Percentiles rank a stretch among this genome's conserved stretches.
These are phyloP conservation scores for Cladophialophora carrionii DNA, from an alignment of 2,329 filamentous ascomycete genomes.

Conservation along the genomic window DNA sequence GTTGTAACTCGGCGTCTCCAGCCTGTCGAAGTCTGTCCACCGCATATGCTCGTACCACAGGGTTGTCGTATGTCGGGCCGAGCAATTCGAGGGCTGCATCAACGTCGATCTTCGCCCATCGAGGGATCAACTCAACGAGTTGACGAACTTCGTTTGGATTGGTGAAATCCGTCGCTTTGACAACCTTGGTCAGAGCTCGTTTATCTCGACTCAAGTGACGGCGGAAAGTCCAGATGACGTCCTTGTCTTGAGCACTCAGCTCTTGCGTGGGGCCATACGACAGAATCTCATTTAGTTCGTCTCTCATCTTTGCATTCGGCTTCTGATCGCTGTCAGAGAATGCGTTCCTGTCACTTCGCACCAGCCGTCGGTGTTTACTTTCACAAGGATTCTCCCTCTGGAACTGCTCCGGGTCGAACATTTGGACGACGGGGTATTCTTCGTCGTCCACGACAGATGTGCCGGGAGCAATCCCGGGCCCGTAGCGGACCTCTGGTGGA, in stretches of 20 bases:
- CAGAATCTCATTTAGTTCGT: constrained; percentile 89
- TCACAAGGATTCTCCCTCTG: constrained; percentile 91
- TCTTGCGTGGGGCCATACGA: constrained; percentile 90
- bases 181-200: constrained; percentile 89
- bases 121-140: constrained; percentile 83
- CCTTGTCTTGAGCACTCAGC: constrained; percentile 86
- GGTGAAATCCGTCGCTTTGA: constrained; percentile 95
- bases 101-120: constrained; percentile 96
- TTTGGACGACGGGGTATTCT: constrained; percentile 68
- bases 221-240: constrained; percentile 95
- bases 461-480: constrained; percentile 80
- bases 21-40: constrained; percentile 89
- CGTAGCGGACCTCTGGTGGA: constrained; percentile 84
- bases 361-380: constrained; percentile 87
- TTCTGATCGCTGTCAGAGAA: constrained; percentile 93
- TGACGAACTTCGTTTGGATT: constrained; percentile 83
- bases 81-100: constrained; percentile 91
- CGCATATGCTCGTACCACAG: constrained; percentile 85
- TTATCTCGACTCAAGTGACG: constrained; percentile 95
- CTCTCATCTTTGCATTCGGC: constrained; percentile 91
- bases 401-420: constrained; percentile 92
- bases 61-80: constrained; percentile 87
- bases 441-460: constrained; percentile 54
- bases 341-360: constrained; percentile 90
- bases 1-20: constrained; percentile 84